Percentiles rank a stretch among this genome's conserved stretches.
These are phyloP conservation scores for Backusella australiensis DNA, from an alignment of 192 early-diverging fungal genomes.

Conservation along the genomic window DNA sequence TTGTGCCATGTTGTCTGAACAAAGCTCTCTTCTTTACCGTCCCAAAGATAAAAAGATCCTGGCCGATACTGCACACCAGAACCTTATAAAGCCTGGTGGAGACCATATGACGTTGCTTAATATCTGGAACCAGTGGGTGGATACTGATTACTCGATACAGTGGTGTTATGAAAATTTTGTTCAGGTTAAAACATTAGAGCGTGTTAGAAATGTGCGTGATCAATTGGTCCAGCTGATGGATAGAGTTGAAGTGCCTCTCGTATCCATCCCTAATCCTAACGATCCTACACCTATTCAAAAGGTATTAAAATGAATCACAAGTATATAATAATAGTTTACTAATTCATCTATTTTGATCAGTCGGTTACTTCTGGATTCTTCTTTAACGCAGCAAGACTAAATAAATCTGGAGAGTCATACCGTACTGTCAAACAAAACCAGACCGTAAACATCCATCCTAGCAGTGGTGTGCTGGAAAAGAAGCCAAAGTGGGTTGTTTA, in stretches of 20 bases:
- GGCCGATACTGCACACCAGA: constrained; percentile 91
- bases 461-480: constrained; percentile 73
- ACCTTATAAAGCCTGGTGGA: constrained; percentile 87
- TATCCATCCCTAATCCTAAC: constrained; percentile 78
- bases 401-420: constrained; percentile 88
- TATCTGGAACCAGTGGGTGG: constrained; percentile 91
- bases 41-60: constrained; percentile 91
- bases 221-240: constrained; percentile 93
- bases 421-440: constrained; percentile 87
- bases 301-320: constrained; percentile 19
- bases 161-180: constrained; percentile 99
- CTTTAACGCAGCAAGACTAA: constrained; percentile 86
- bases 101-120: constrained; percentile 92
- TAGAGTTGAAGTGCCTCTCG: constrained; percentile 81
- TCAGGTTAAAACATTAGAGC: constrained; percentile 86
- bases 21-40: constrained; percentile 75
- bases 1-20: constrained; percentile 90
- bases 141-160: constrained; percentile 86
- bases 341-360: neutral
- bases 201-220: constrained; percentile 90
- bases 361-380: constrained; percentile 94
- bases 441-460: constrained; percentile 92
- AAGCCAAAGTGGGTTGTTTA: constrained; percentile 89
- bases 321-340: neutral
- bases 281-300: constrained; percentile 91